Conservation (phyloP, 805 yeast genomes). For the Pichia gijzeniarum region DNA sequence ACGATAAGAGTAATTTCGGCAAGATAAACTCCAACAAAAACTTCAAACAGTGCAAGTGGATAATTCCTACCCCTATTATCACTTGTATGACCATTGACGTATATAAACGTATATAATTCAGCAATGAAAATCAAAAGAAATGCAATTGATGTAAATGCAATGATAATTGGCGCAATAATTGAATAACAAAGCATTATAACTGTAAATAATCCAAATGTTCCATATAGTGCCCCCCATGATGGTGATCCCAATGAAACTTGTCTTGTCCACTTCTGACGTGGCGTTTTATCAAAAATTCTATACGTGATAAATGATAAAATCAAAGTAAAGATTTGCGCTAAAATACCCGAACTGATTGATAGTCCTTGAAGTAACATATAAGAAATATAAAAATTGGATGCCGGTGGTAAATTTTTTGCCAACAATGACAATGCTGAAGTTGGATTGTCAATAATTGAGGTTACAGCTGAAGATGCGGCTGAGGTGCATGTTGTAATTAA, state of each 20-base stretch:
- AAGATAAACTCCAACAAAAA: slow-evolving; percentile 64
- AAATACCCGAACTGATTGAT: slow-evolving; percentile 64
- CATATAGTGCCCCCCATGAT: slow-evolving; percentile 79
- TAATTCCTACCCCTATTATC: slow-evolving; percentile 72
- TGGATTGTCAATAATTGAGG: slow-evolving; percentile 64
- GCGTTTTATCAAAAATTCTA: slow-evolving; percentile 71
- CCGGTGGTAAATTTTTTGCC: slow-evolving; percentile 74
- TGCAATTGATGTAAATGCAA: slow-evolving; percentile 60
- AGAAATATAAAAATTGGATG: slow-evolving; percentile 84
- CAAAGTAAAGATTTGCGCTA: slow-evolving; percentile 70
- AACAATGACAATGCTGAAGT: slow-evolving; percentile 64
- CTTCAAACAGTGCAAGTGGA: slow-evolving; percentile 64
- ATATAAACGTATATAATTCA: slow-evolving; percentile 53
- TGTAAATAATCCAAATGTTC: slow-evolving; percentile 66
- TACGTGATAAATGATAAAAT: slow-evolving; percentile 68
- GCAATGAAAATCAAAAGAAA: slow-evolving; percentile 54
- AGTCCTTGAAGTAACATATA: slow-evolving; percentile 81
- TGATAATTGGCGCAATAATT: slow-evolving; percentile 67
- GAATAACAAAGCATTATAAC: slow-evolving; percentile 72
- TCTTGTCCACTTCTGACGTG: slow-evolving; percentile 87
- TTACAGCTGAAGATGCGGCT: slow-evolving; percentile 72
- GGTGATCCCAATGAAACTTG: slow-evolving; percentile 57
- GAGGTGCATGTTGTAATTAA: slow-evolving; percentile 79
- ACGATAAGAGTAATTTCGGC: slow-evolving; percentile 66
- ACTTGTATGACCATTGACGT: slow-evolving; percentile 51